Percentiles rank a stretch among this genome's conserved stretches.
Conservation (phyloP, 2,329 filamentous ascomycete genomes). For the Hysterium pulicare region DNA sequence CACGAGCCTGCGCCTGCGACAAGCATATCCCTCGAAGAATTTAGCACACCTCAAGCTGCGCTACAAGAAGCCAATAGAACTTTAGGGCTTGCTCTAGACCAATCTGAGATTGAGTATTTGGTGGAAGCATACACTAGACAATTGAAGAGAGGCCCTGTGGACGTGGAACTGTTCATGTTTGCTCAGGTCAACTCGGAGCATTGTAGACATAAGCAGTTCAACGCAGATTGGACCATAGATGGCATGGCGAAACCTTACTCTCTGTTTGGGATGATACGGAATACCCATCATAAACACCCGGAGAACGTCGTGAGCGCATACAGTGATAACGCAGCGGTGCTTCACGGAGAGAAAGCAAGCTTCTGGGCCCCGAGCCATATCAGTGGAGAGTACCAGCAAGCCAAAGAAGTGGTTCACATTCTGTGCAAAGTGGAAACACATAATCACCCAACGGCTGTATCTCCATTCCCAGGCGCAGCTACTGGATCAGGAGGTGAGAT, state of each 20-base stretch:
- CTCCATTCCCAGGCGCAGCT: conserved; percentile 86
- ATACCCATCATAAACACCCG: conserved; percentile 78
- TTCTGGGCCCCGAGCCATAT: conserved; percentile 86
- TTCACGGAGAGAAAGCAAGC: conserved; percentile 67
- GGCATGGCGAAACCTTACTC: conserved; percentile 74
- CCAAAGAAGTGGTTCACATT: conserved; percentile 81
- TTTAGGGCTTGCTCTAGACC: conserved; percentile 81
- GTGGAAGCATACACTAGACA: conserved; percentile 74
- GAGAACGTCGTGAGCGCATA: conserved; percentile 90
- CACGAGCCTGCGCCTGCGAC: conserved; percentile 62
- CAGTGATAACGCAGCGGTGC: conserved; percentile 95
- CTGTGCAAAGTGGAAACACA: conserved; percentile 96
- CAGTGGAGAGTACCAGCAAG: conserved; percentile 83
- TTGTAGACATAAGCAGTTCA: conserved; percentile 87
- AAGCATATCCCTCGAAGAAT: conserved; percentile 67
- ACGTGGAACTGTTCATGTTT: conserved; percentile 99
- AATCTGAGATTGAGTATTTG: conserved; percentile 87
- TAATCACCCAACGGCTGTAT: conserved; percentile 95
- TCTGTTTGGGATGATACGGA: conserved; percentile 93
- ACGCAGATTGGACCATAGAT: conserved; percentile 93
- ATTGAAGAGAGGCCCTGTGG: conserved; percentile 66
- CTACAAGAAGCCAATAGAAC: conserved; percentile 80
- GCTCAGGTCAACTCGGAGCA: conserved; percentile 99
- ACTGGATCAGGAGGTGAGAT: conserved; percentile 96
- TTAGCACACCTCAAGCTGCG: conserved; percentile 63